Conservation (phyloP, 139 green algal genomes). For the Yamagishiella unicocca region DNA sequence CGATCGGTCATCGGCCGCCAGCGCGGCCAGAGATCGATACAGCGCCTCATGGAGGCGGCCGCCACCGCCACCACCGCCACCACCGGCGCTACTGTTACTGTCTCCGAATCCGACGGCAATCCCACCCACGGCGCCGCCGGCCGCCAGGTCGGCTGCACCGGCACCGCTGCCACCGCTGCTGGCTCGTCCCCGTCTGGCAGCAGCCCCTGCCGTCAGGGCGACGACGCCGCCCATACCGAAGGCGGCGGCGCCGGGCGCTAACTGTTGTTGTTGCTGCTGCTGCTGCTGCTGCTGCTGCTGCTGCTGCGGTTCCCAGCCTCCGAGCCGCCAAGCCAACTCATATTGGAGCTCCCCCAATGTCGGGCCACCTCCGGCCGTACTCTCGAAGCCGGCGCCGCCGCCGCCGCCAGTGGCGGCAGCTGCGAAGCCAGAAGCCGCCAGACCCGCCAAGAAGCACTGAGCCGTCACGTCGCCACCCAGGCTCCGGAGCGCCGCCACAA, state of each 20-base stretch:
- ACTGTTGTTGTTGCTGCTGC: not conserved
- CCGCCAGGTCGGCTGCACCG: too few species aligned
- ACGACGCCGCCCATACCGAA: not conserved
- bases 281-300: not conserved
- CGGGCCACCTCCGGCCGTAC: not conserved
- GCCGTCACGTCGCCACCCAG: conserved; percentile 37
- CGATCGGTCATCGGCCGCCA: conserved; percentile 42
- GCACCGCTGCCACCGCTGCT: not conserved
- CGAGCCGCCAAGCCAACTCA: conserved; percentile 55
- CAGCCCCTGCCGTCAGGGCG: too few species aligned
- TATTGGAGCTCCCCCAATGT: conserved; percentile 40
- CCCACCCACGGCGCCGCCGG: not conserved
- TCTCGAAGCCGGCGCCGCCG: not conserved
- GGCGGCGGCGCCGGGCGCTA: not conserved
- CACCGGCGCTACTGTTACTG: not conserved
- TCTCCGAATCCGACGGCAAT: not conserved
- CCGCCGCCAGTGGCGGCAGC: not conserved
- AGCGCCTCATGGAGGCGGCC: conserved; percentile 27
- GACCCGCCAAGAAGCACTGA: conserved; percentile 13
- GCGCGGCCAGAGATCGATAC: conserved; percentile 22
- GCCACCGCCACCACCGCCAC: not conserved
- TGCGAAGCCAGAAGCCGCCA: too few species aligned
- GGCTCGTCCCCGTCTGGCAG: too few species aligned
- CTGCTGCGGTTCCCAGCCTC: not conserved
- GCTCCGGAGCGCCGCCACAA: conserved; percentile 32